Evolutionary conservation across 768 basidiomycete genomes (phyloP).

Genomic region (Tylopilus balloui): DNA sequence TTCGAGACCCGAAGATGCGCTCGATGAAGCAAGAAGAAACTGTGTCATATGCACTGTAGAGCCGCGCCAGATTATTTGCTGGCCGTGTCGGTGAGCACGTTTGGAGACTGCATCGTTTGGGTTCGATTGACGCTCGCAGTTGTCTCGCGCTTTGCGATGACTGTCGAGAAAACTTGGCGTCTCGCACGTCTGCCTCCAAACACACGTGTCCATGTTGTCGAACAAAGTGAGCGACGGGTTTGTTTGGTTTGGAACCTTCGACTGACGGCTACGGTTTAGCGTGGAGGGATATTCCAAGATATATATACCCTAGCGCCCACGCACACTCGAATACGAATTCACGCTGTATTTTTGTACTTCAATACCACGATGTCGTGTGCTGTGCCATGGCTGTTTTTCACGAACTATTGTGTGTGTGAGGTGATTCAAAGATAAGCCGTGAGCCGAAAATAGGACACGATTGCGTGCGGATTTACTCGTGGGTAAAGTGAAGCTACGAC

Average conservation of each 20-base stretch:
- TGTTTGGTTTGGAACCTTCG: neutral
- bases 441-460: no score
- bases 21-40: constrained; percentile 30
- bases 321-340: neutral
- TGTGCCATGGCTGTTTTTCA: no score
- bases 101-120: neutral
- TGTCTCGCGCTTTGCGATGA: constrained; percentile 53
- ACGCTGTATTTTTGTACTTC: constrained; percentile 5
- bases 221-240: constrained; percentile 33
- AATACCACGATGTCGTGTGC: neutral
- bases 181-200: constrained; percentile 44
- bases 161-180: constrained; percentile 49
- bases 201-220: constrained; percentile 53
- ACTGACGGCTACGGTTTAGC: constrained; percentile 13
- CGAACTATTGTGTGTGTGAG: no score
- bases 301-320: constrained; percentile 26
- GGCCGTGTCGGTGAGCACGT: constrained; percentile 72
- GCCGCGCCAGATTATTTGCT: constrained; percentile 68
- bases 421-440: no score
- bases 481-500: no score
- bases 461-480: no score
- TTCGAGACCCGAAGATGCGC: constrained; percentile 24
- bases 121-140: constrained; percentile 23
- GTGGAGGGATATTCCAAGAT: constrained; percentile 36
- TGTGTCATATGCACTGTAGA: constrained; percentile 76